Evolutionary conservation across 2,329 filamentous ascomycete species (phyloP).

Genomic region (Alternaria gansuensis): DNA sequence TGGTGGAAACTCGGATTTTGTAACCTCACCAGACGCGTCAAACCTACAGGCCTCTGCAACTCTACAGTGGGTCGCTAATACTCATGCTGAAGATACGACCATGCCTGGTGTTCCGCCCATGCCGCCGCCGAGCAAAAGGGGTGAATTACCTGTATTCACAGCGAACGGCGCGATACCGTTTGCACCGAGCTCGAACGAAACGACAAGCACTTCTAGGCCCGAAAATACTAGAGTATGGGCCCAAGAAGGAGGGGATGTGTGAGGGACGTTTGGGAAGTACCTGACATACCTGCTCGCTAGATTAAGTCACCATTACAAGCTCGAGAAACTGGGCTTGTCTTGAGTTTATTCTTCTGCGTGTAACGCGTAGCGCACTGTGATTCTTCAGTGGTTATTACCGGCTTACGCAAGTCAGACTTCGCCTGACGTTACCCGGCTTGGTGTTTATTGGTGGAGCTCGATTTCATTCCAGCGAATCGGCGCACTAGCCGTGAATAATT

Average conservation of each 20-base stretch:
- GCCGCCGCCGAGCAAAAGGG: conserved; percentile 49
- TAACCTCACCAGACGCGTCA: background rate
- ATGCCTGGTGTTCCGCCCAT: conserved; percentile 26
- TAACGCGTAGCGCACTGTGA: background rate
- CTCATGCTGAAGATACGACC: conserved; percentile 22
- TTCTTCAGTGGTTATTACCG: conserved; percentile 8
- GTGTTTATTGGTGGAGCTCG: conserved; percentile 13
- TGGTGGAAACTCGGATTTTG: conserved; percentile 14
- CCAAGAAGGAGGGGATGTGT: conserved; percentile 20
- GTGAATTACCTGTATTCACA: conserved; percentile 61
- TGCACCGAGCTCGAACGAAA: conserved; percentile 34
- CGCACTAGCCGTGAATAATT: conserved; percentile 6
- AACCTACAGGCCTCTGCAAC: conserved; percentile 30
- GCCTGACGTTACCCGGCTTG: conserved; percentile 7
- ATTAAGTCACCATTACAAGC: background rate
- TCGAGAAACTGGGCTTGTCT: background rate
- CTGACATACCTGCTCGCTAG: conserved; percentile 54
- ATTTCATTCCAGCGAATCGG: conserved; percentile 11
- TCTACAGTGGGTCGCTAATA: conserved; percentile 49
- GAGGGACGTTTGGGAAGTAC: conserved; percentile 57
- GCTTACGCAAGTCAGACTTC: conserved; percentile 5
- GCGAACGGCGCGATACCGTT: conserved; percentile 52
- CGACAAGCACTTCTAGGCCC: background rate
- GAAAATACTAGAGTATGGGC: conserved; percentile 7
- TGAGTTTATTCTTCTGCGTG: background rate